Evolutionary conservation across 1,139 yeast species (phyloP).

Genomic region (Suzukiozyma palmioleophila): DNA sequence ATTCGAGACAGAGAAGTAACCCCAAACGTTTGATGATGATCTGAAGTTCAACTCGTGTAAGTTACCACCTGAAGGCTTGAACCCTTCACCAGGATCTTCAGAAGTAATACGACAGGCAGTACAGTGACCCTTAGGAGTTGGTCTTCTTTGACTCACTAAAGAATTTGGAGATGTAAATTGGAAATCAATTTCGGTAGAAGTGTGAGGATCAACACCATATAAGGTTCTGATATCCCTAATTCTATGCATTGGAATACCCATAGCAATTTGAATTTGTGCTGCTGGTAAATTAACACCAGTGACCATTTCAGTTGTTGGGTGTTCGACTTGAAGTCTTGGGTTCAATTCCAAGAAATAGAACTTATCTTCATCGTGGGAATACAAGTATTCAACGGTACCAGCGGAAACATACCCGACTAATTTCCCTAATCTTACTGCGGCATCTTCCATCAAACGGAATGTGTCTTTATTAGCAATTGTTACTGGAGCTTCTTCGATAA

Average conservation of each 20-base stretch:
- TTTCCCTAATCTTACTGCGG: slow-evolving; percentile 94
- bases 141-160: slow-evolving; percentile 77
- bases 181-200: slow-evolving; percentile 85
- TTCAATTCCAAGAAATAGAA: slow-evolving; percentile 93
- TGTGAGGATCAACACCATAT: slow-evolving; percentile 95
- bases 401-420: slow-evolving; percentile 97
- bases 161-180: slow-evolving; percentile 75
- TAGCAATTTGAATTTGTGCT: slow-evolving; percentile 96
- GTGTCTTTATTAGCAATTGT: slow-evolving; percentile 87
- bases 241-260: slow-evolving; percentile 98
- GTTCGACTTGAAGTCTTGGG: slow-evolving; percentile 98
- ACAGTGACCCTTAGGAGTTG: slow-evolving; percentile 95
- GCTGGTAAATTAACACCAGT: slow-evolving; percentile 97
- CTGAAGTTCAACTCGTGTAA: slow-evolving; percentile 94
- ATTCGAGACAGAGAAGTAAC: slow-evolving; percentile 95
- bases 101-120: slow-evolving; percentile 99
- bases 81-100: slow-evolving; percentile 98
- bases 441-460: slow-evolving; percentile 87
- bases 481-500: slow-evolving; percentile 95
- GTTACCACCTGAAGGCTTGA: slow-evolving; percentile 97
- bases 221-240: slow-evolving; percentile 86
- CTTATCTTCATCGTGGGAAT: slow-evolving; percentile 89
- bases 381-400: slow-evolving; percentile 96
- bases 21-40: slow-evolving; percentile 98
- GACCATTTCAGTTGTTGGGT: slow-evolving; percentile 99